These are phyloP conservation scores for Gautieria morchelliformis DNA, from an alignment of 768 basidiomycete species.

Conservation along the genomic window DNA sequence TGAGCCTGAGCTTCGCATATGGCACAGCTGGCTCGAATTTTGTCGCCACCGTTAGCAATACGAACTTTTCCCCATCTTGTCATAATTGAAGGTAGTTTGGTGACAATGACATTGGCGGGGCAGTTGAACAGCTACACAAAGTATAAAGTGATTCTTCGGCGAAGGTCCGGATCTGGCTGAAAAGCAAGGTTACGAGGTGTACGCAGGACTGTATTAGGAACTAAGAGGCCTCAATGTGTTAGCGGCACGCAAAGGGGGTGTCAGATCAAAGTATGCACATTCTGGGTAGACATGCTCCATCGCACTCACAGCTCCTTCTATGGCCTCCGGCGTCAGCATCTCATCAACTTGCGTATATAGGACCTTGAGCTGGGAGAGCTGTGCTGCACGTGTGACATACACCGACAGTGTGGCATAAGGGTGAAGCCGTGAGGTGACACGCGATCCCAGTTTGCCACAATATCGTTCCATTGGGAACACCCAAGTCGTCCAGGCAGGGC, in stretches of 20 bases:
- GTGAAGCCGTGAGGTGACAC: background rate
- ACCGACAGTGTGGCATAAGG: background rate
- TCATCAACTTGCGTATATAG: constrained; percentile 16
- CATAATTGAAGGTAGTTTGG: background rate
- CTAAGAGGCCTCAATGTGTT: background rate
- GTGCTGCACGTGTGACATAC: constrained; percentile 6
- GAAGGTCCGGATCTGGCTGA: background rate
- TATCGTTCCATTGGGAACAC: constrained; percentile 25
- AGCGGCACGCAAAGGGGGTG: background rate
- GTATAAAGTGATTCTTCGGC: background rate
- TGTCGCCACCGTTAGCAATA: background rate
- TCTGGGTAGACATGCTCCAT: background rate
- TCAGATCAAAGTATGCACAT: background rate
- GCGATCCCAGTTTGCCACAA: background rate
- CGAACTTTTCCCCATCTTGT: background rate
- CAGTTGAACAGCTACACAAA: background rate
- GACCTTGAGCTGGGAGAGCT: constrained; percentile 17
- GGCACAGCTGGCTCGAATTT: background rate
- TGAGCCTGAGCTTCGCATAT: background rate
- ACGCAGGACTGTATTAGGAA: background rate
- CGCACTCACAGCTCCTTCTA: background rate
- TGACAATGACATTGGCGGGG: background rate
- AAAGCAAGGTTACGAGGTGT: background rate
- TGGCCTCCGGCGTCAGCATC: background rate
- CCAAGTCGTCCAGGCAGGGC: constrained; percentile 7